Percentiles rank a stretch among this genome's conserved stretches.
Conservation (phyloP, 805 yeast species). For the Cyberlindnera mrakii region DNA sequence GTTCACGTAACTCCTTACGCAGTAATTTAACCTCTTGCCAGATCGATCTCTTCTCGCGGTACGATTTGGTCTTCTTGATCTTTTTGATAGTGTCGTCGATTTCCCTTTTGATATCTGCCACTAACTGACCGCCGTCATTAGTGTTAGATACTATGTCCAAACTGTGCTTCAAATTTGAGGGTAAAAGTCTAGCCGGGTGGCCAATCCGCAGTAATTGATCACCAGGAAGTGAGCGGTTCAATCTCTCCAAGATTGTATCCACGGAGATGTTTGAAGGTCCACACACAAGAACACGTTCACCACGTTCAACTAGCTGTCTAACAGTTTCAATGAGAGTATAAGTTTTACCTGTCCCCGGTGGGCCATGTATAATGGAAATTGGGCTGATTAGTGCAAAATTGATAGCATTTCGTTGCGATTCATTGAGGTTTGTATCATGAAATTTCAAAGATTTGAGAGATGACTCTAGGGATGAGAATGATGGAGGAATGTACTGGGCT, state of each 20-base stretch:
- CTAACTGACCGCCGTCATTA: slow-evolving; percentile 51
- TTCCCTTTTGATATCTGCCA: slow-evolving; percentile 65
- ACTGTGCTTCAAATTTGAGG: slow-evolving; percentile 60
- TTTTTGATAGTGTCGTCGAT: slow-evolving; percentile 55
- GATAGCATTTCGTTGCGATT: slow-evolving; percentile 71
- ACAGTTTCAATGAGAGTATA: slow-evolving; percentile 78
- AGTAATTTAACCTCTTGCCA: slow-evolving; percentile 66
- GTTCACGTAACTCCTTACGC: slow-evolving; percentile 57
- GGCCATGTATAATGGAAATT: slow-evolving; percentile 61
- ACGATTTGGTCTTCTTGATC: slow-evolving; percentile 55
- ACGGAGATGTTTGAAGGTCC: slow-evolving; percentile 94
- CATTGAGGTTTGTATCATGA: slow-evolving; percentile 36
- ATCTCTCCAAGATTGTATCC: slow-evolving; percentile 81
- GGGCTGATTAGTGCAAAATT: slow-evolving; percentile 56
- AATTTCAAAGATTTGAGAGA: slow-evolving; percentile 23
- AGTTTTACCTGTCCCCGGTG: slow-evolving; percentile 81
- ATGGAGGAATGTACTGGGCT: slow-evolving; percentile 27
- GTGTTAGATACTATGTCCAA: slow-evolving; percentile 63
- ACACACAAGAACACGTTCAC: slow-evolving; percentile 70
- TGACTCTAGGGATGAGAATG: not conserved
- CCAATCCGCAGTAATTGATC: slow-evolving; percentile 73
- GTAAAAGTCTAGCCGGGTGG: slow-evolving; percentile 83
- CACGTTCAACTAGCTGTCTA: slow-evolving; percentile 59
- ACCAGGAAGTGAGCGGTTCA: slow-evolving; percentile 23
- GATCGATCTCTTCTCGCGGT: slow-evolving; percentile 55